phyloP scores from a whole-genome alignment of 1,284 basidiomycete genomes.

The Puccinia horiana region DNA sequence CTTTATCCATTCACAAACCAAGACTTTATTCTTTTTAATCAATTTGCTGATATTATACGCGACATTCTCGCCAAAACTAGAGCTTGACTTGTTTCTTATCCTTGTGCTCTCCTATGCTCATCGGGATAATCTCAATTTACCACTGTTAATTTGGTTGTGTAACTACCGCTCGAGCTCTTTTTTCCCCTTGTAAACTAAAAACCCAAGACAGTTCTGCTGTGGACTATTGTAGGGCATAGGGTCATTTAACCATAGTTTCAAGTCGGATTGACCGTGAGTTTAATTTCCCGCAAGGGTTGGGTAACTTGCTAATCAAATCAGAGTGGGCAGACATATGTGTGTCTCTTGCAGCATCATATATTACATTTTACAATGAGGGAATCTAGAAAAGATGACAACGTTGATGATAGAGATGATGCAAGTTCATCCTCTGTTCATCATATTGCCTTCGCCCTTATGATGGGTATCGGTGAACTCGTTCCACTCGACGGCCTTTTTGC shows the following conservation, averaged over 20 bases:
- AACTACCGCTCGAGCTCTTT: neutral
- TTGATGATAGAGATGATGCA: neutral
- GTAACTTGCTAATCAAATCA: neutral
- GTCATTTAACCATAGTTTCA: too few species aligned
- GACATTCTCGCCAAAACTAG: neutral
- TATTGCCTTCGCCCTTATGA: slow-evolving; percentile 48
- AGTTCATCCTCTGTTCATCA: slow-evolving; percentile 46
- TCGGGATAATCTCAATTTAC: neutral
- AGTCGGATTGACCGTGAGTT: neutral
- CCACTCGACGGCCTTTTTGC: slow-evolving; percentile 45
- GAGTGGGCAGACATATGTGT: neutral
- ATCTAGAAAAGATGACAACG: neutral
- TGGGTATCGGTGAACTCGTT: slow-evolving; percentile 48
- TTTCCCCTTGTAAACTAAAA: neutral
- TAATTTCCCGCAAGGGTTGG: neutral
- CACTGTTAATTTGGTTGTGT: neutral
- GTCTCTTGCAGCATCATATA: neutral
- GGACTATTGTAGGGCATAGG: too few species aligned
- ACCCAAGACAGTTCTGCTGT: too few species aligned
- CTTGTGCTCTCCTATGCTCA: neutral
- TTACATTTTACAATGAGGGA: neutral
- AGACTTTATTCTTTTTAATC: neutral
- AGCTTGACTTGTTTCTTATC: neutral
- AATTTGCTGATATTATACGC: neutral
- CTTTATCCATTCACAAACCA: neutral